phyloP scores from a whole-genome alignment of 2,329 filamentous ascomycete species.

The Elsinoe arachidis region DNA sequence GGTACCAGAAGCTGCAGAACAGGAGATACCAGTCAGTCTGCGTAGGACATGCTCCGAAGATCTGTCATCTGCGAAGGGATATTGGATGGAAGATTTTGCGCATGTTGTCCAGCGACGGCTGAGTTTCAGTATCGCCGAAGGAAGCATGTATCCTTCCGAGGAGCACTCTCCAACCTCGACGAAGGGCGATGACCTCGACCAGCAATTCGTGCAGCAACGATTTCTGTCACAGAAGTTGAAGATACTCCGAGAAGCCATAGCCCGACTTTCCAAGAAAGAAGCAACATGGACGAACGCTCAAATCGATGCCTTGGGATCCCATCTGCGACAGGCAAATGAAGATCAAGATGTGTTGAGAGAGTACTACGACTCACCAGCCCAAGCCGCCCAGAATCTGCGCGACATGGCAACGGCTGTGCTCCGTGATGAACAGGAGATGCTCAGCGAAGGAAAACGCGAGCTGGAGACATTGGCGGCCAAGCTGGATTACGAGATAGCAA shows the following conservation, averaged over 20 bases:
- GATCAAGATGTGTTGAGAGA: constrained; percentile 58
- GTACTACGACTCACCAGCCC: constrained; percentile 61
- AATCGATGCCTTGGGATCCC: constrained; percentile 45
- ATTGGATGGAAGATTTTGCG: neutral
- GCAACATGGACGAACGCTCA: constrained; percentile 55
- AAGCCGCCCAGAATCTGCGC: constrained; percentile 60
- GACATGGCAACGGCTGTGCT: constrained; percentile 61
- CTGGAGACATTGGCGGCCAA: constrained; percentile 74
- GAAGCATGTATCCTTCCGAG: constrained; percentile 60
- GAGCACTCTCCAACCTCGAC: constrained; percentile 1
- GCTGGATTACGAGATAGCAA: constrained; percentile 83
- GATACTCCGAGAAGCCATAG: constrained; percentile 45
- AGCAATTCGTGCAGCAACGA: constrained; percentile 18
- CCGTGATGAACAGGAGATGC: constrained; percentile 55
- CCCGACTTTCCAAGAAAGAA: constrained; percentile 44
- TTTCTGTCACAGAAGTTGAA: constrained; percentile 14
- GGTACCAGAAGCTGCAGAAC: constrained; percentile 39
- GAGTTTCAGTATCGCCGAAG: constrained; percentile 67
- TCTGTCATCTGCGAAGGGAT: constrained; percentile 30
- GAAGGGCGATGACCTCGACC: constrained; percentile 28
- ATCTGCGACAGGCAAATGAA: constrained; percentile 54
- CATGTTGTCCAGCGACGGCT: constrained; percentile 56
- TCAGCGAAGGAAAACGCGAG: constrained; percentile 66
- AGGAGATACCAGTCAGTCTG: constrained; percentile 42
- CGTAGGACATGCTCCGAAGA: constrained; percentile 48